A percentile compares a stretch with the other conserved stretches of the same genome.
These are phyloP conservation scores for Vanilla planifolia DNA, from an alignment of 106 monocot species.

Conservation along the genomic window DNA sequence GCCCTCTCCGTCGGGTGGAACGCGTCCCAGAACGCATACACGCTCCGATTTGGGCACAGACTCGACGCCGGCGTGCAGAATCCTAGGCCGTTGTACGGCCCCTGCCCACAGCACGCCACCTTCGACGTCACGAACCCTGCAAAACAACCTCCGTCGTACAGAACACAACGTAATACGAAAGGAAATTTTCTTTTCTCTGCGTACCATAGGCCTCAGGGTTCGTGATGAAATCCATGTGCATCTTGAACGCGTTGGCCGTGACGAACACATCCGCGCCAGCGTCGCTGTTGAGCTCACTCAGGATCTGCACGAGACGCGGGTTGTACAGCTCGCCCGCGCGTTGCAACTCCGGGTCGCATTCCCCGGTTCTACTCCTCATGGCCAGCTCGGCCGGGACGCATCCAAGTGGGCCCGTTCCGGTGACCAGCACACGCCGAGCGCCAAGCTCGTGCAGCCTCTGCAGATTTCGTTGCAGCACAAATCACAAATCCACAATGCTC, in stretches of 20 bases:
- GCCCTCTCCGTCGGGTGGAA: constrained; percentile 73
- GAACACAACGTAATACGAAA: too few relatives aligned
- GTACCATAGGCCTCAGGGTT: constrained; percentile 19
- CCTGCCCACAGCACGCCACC: constrained; percentile 80
- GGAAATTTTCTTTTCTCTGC: too few relatives aligned
- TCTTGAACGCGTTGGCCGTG: constrained; percentile 23
- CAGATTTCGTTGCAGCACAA: neutral
- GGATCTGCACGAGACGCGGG: constrained; percentile 22
- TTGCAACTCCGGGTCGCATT: constrained; percentile 22
- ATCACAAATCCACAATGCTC: neutral
- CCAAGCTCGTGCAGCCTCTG: constrained; percentile 45
- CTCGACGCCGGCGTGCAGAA: constrained; percentile 59
- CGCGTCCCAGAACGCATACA: constrained; percentile 69
- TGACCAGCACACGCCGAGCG: constrained; percentile 30
- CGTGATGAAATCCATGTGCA: constrained; percentile 44
- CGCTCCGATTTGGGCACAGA: constrained; percentile 45
- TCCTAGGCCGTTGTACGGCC: constrained; percentile 71
- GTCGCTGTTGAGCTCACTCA: constrained; percentile 26
- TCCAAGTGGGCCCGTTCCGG: constrained; percentile 50
- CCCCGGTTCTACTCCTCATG: constrained; percentile 19
- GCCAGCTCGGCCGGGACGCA: constrained; percentile 43
- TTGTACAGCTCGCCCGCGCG: constrained; percentile 36
- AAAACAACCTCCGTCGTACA: neutral
- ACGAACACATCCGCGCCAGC: constrained; percentile 29
- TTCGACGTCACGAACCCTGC: constrained; percentile 71